A percentile compares a stretch with the other conserved stretches of the same genome.
Evolutionary conservation across 2,329 filamentous ascomycete species (phyloP).

Genomic region (Colletotrichum orchidophilum): DNA sequence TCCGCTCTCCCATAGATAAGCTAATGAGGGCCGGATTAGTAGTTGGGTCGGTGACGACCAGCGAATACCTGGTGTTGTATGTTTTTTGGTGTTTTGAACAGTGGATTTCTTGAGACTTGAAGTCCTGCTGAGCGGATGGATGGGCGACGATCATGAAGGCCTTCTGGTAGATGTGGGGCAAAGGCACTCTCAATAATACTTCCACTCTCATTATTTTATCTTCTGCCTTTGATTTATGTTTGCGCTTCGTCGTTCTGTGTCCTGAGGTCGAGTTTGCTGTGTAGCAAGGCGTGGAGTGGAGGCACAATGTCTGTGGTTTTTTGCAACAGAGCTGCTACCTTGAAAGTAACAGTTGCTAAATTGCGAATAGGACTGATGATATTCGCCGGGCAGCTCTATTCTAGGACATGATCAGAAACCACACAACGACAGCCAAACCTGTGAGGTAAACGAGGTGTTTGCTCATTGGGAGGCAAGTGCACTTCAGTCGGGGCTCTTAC

Average conservation of each 20-base stretch:
- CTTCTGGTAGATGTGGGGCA: background rate
- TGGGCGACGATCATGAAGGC: background rate
- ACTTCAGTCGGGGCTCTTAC: background rate
- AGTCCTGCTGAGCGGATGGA: background rate
- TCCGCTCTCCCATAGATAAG: constrained; percentile 25
- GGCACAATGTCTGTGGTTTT: too few relatives aligned
- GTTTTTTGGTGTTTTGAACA: background rate
- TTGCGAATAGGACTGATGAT: too few relatives aligned
- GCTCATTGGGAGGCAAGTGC: background rate
- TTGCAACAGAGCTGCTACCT: too few relatives aligned
- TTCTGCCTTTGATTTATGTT: too few relatives aligned
- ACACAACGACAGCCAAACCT: background rate
- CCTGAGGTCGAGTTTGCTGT: too few relatives aligned
- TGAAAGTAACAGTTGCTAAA: too few relatives aligned
- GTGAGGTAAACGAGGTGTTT: too few relatives aligned
- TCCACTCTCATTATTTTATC: too few relatives aligned
- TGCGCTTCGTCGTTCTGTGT: too few relatives aligned
- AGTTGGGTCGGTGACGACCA: constrained; percentile 27
- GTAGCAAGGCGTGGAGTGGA: too few relatives aligned
- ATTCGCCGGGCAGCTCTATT: too few relatives aligned
- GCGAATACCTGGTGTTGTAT: constrained; percentile 26
- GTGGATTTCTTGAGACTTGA: background rate
- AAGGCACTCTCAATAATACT: too few relatives aligned
- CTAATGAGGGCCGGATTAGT: constrained; percentile 17
- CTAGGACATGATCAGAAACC: background rate